Evolutionary conservation across 805 yeast species (phyloP), one percentile per base, ranked within the genome.

Genomic region (Myxozyma kluyveri): DNA sequence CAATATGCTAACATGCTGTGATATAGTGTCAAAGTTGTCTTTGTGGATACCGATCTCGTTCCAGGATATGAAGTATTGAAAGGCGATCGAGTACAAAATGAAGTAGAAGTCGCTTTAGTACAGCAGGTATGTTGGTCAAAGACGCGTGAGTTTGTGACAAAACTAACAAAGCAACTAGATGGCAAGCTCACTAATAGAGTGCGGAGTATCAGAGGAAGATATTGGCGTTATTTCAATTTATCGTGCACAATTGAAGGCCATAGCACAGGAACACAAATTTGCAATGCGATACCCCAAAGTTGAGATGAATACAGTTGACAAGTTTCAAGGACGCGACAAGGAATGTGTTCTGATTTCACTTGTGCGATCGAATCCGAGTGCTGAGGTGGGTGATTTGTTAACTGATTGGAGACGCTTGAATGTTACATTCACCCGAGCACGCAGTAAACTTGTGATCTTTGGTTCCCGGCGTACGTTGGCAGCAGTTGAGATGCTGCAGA

Each of bases 271-370:
- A 36, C 66, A 66, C 61, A 52, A 37, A 65, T 57, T 14, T 61
- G 69, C 22, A 65, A 71, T 6, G 77, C 73, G 0, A 69, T 39
- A 10, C 19, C 7, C 19, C 4, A n/a, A 18, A 5, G 21, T 93
- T 27, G 98, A 93, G 60, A 76, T 87, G 29, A 72, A 91, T 50
- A 93, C 99, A 0, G 98, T 97, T 0, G 99, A 93, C 68, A 88
- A 85, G 64, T 91, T 86, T 63, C 99, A 93, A 69, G 99, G 99
- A 0, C 76, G 97, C 50, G 99, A 93, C 68, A 93, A 91, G 63
- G 91, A 88, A 29, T 86, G 96, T 64, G 80, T 93, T 14, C 81
- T 93, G 4, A 86, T 93, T 2, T 91, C 98, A 0, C 72, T 93
- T 61, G 99, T 93, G 2, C 73, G 96, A 44, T 84, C 96, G 3